phyloP scores from a whole-genome alignment of 768 basidiomycete species.

The Pulveroboletus ravenelii region DNA sequence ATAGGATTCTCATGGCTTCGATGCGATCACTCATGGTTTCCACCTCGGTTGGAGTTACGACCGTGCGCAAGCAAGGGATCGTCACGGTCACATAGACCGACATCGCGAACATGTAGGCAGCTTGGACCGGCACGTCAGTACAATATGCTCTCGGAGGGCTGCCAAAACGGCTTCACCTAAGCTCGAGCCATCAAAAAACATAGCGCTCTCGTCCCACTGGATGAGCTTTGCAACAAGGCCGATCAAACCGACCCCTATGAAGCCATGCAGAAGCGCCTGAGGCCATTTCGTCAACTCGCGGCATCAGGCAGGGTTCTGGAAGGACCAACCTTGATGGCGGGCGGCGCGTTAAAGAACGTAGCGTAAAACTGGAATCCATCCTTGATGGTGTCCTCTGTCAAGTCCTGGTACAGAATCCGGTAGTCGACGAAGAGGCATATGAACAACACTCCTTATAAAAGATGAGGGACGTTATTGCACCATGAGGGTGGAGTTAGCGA shows the following conservation, averaged over 20 bases:
- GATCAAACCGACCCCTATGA: conserved; percentile 72
- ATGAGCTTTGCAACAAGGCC: conserved; percentile 76
- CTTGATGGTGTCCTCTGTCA: conserved; percentile 58
- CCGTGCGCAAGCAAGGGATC: conserved; percentile 71
- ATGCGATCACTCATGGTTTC: conserved; percentile 64
- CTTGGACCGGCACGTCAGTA: conserved; percentile 38
- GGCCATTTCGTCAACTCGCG: background rate
- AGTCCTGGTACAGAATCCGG: conserved; percentile 65
- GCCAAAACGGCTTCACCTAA: conserved; percentile 51
- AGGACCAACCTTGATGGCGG: conserved; percentile 78
- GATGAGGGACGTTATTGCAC: background rate
- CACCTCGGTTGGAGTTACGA: conserved; percentile 52
- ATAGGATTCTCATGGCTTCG: conserved; percentile 75
- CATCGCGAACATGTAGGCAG: conserved; percentile 67
- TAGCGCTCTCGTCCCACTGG: conserved; percentile 87
- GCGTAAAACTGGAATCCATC: conserved; percentile 89
- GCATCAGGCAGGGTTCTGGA: background rate
- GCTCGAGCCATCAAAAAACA: conserved; percentile 91
- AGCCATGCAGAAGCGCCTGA: conserved; percentile 82
- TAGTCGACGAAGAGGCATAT: conserved; percentile 88
- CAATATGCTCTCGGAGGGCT: background rate
- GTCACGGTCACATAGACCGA: conserved; percentile 82
- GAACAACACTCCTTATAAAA: conserved; percentile 61
- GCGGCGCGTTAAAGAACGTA: conserved; percentile 90
- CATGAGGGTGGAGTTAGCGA: background rate